phyloP scores from a whole-genome alignment of 495 filamentous ascomycete species.

The Penicillium riverlandense region DNA sequence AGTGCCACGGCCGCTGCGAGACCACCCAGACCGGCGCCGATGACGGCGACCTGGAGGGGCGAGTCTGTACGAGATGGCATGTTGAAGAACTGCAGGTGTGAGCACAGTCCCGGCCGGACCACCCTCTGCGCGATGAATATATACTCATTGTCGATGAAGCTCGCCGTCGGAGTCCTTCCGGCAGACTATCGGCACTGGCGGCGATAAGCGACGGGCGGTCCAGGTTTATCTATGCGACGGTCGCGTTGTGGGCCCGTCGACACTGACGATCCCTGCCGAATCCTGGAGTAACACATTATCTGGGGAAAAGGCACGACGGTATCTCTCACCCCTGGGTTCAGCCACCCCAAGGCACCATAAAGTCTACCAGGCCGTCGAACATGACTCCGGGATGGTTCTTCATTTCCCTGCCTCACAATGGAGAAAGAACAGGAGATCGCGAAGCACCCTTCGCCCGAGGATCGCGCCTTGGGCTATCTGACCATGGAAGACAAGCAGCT shows the following conservation, averaged over 20 bases:
- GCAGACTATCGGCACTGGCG: not conserved
- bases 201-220: conserved; percentile 10
- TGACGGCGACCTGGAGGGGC: conserved; percentile 27
- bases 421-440: conserved; percentile 6
- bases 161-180: conserved; percentile 3
- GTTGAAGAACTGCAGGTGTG: not conserved
- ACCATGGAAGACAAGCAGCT: conserved; percentile 27
- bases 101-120: no score
- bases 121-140: not conserved
- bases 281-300: no score
- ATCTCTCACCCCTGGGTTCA: no score
- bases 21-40: conserved; percentile 51
- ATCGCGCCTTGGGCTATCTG: conserved; percentile 12
- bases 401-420: not conserved
- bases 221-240: conserved; percentile 20
- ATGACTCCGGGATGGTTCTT: no score
- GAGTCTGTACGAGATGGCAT: conserved; percentile 17
- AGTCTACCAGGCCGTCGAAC: no score
- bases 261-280: conserved; percentile 5
- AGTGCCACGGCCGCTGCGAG: conserved; percentile 45
- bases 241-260: conserved; percentile 8
- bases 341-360: no score
- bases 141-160: not conserved
- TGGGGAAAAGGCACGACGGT: no score
- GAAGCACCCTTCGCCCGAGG: conserved; percentile 4